Percentiles rank a stretch among this genome's conserved stretches.
These are phyloP conservation scores for Fusarium nematophilum DNA, from an alignment of 2,329 filamentous ascomycete species.

Conservation along the genomic window DNA sequence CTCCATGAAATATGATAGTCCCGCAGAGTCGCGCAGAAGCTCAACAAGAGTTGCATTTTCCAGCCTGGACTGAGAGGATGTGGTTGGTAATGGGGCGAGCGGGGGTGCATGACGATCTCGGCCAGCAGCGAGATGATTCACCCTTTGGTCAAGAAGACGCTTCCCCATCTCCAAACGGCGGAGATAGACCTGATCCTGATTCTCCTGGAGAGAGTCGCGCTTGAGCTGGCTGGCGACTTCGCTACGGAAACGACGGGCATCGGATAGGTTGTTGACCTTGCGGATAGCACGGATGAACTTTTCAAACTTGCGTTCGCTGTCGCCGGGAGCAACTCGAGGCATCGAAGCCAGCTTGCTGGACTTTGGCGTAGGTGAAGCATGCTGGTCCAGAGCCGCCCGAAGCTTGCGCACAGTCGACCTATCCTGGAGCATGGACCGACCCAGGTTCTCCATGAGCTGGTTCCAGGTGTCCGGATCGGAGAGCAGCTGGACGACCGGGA, in stretches of 20 bases:
- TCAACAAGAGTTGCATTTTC: constrained; percentile 84
- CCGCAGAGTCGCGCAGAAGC: constrained; percentile 88
- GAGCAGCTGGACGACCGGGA: constrained; percentile 81
- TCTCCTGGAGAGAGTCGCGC: constrained; percentile 80
- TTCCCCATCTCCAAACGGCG: constrained; percentile 93
- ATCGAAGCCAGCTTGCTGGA: constrained; percentile 74
- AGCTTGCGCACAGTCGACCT: constrained; percentile 94
- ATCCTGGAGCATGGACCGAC: constrained; percentile 89
- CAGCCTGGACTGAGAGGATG: constrained; percentile 66
- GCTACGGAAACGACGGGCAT: constrained; percentile 90
- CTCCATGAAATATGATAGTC: constrained; percentile 98
- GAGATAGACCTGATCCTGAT: constrained; percentile 86
- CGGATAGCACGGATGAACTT: constrained; percentile 91
- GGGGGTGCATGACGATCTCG: constrained; percentile 59
- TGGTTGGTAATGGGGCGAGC: constrained; percentile 35
- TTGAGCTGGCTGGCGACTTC: constrained; percentile 93
- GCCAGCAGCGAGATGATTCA: constrained; percentile 80
- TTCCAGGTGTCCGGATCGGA: constrained; percentile 98
- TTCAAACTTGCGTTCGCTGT: constrained; percentile 93
- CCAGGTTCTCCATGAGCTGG: constrained; percentile 90
- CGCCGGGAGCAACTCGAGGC: constrained; percentile 81
- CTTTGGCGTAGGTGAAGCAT: constrained; percentile 84
- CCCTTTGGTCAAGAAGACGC: constrained; percentile 87
- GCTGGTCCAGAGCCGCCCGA: constrained; percentile 90
- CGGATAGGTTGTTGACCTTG: constrained; percentile 89